Base-by-base conservation (phyloP, 768 basidiomycete species). In the Boletus fagicola region DNA sequence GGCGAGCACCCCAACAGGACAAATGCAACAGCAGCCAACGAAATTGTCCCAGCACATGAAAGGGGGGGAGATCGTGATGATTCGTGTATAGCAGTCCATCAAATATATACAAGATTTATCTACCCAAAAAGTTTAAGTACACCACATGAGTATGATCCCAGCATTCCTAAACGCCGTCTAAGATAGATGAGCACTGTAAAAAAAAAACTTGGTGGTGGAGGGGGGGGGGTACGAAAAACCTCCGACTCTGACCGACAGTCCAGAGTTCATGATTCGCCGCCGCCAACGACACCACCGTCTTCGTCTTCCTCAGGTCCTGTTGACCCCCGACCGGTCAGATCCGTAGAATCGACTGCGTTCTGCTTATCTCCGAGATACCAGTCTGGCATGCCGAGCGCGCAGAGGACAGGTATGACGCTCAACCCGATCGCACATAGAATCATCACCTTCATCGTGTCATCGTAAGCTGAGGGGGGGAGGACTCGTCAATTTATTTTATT, bases 291-390 rank as follows among this genome's bases (percentile, higher is more conserved):
- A 26, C 33, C n/a, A 47, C 9, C 47, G 2, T 3, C 39, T 12
- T n/a, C 16, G 20, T 52, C 53, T 35, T 46, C 52, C 44, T 31
- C 39, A 11, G n/a, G 33, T 24, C 16, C 36, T n/a, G 26, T 11
- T 6, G 56, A 46, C 18, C 20, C 22, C 36, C 59, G 63, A 35
- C 68, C 63, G 2, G 62, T 60, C n/a, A 69, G 40, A 54, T 70
- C 63, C 26, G 55, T 49, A 8, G 52, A 48, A 30, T 90, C 87
- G 16, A 87, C 79, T 0, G 87, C 86, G 67, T 90, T 91, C 71
- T 91, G 89, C 42, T 73, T 75, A 62, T 88, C 83, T 16, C 84
- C 83, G 50, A 93, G 83, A 58, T 82, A 78, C 78, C 83, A 86
- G 64, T 89, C 75, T 15, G 83, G 82, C 76, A 88, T 84, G 53